These are phyloP conservation scores for Colletotrichum tanaceti DNA, from an alignment of 2,329 filamentous ascomycete species.

Conservation along the genomic window DNA sequence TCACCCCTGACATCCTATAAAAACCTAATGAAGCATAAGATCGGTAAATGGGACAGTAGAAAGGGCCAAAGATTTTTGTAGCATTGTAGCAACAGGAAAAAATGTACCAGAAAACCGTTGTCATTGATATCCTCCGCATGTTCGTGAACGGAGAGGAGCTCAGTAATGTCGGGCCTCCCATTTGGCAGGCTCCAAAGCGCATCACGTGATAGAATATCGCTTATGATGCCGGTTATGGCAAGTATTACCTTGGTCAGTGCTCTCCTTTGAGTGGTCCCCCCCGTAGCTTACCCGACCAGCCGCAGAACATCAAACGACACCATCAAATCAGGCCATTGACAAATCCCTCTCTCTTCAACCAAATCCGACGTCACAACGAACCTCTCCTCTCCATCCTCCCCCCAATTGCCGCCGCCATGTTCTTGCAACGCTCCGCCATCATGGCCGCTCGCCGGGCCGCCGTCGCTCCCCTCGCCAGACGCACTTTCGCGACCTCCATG, in stretches of 20 bases:
- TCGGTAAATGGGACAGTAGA: too few relatives aligned
- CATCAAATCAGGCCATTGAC: conserved; percentile 60
- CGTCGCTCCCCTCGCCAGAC: conserved; percentile 64
- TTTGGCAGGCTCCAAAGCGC: conserved; percentile 1
- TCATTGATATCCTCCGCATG: background rate
- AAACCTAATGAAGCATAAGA: background rate
- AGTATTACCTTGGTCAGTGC: conserved; percentile 42
- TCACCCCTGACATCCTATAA: background rate
- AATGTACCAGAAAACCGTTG: background rate
- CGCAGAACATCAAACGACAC: conserved; percentile 44
- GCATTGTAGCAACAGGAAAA: background rate
- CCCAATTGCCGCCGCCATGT: conserved; percentile 61
- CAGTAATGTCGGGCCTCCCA: conserved; percentile 32
- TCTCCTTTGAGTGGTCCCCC: conserved; percentile 31
- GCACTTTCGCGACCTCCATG: conserved; percentile 70
- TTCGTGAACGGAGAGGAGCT: background rate
- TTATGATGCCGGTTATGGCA: conserved; percentile 42
- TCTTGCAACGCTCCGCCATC: conserved; percentile 72
- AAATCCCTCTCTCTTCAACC: conserved; percentile 58
- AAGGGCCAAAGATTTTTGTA: background rate
- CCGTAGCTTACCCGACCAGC: conserved; percentile 40
- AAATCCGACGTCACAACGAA: conserved; percentile 41
- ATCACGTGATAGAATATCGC: conserved; percentile 38
- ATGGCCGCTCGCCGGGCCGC: conserved; percentile 70
- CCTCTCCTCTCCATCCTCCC: conserved; percentile 34